Percentiles rank a stretch among this genome's conserved stretches.
Conservation (phyloP, 2,329 filamentous ascomycete species). For the Xylariomycetidae sp. region DNA sequence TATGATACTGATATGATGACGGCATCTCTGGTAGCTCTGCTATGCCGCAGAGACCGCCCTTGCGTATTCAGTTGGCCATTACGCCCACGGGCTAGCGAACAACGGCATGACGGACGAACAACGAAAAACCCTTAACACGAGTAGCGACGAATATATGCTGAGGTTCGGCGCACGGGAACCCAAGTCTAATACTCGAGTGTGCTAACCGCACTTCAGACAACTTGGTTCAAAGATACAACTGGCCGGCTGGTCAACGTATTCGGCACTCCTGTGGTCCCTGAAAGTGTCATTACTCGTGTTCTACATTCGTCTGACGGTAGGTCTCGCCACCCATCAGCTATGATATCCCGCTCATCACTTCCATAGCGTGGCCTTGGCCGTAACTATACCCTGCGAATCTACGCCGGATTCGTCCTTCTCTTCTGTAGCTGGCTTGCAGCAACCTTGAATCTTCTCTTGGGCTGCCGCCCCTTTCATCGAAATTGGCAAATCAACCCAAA, state of each 20-base stretch:
- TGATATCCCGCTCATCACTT: neutral
- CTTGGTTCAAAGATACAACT: constrained; percentile 49
- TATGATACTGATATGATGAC: too few relatives aligned
- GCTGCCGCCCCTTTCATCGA: constrained; percentile 41
- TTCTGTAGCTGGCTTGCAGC: constrained; percentile 39
- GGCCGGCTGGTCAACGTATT: constrained; percentile 50
- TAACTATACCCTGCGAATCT: constrained; percentile 36
- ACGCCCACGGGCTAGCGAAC: constrained; percentile 45
- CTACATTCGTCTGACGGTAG: constrained; percentile 44
- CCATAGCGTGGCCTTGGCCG: constrained; percentile 32
- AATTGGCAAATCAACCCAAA: constrained; percentile 53
- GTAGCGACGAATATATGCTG: constrained; percentile 36
- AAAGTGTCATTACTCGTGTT: constrained; percentile 51
- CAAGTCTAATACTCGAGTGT: constrained; percentile 1
- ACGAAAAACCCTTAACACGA: constrained; percentile 35
- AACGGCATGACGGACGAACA: constrained; percentile 48
- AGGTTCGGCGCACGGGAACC: constrained; percentile 6
- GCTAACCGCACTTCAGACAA: constrained; percentile 25
- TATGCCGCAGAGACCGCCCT: constrained; percentile 44
- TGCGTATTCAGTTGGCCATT: constrained; percentile 43
- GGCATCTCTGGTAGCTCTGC: too few relatives aligned
- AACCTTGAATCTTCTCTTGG: constrained; percentile 40
- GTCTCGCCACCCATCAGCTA: too few relatives aligned
- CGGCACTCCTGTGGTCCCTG: constrained; percentile 44
- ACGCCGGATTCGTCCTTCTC: constrained; percentile 41